A percentile compares a stretch with the other conserved stretches of the same genome.
Conservation (phyloP, 768 basidiomycete species). For the Tricholoma furcatifolium region DNA sequence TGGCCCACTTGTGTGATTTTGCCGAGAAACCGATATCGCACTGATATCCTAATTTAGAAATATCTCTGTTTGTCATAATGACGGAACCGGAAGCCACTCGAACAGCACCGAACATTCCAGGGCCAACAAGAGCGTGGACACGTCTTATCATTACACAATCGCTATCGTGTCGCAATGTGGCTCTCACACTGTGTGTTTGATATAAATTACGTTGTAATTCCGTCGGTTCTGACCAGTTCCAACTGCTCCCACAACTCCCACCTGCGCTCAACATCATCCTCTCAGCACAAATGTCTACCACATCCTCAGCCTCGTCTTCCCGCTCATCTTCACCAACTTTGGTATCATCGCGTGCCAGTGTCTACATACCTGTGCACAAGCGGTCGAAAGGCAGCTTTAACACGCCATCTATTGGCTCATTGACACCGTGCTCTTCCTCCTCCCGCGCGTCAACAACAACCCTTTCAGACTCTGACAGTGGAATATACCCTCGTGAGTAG, state of each 20-base stretch:
- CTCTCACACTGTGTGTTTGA: neutral
- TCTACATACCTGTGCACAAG: conserved; percentile 43
- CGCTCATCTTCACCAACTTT: conserved; percentile 19
- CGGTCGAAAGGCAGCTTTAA: conserved; percentile 23
- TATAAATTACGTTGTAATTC: conserved; percentile 10
- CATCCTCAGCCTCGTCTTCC: conserved; percentile 17
- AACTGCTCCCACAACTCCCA: neutral
- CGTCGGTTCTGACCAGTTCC: neutral
- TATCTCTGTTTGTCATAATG: neutral
- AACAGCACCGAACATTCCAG: conserved; percentile 18
- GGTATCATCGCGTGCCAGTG: conserved; percentile 11
- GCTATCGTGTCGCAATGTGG: neutral
- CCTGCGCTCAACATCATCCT: neutral
- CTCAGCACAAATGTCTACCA: conserved; percentile 22
- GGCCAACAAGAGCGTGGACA: conserved; percentile 1
- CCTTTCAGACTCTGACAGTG: conserved; percentile 16
- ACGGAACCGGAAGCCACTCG: conserved; percentile 13
- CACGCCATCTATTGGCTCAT: conserved; percentile 16
- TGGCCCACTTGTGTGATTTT: conserved; percentile 1
- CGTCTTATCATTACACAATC: conserved; percentile 7
- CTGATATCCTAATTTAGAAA: conserved; percentile 5
- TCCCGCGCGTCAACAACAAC: conserved; percentile 11
- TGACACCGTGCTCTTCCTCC: conserved; percentile 12
- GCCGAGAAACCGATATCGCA: conserved; percentile 4
- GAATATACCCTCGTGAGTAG: conserved; percentile 16